Evolutionary conservation across 306 rosid genomes (phyloP).

Genomic region (Cercis canadensis): DNA sequence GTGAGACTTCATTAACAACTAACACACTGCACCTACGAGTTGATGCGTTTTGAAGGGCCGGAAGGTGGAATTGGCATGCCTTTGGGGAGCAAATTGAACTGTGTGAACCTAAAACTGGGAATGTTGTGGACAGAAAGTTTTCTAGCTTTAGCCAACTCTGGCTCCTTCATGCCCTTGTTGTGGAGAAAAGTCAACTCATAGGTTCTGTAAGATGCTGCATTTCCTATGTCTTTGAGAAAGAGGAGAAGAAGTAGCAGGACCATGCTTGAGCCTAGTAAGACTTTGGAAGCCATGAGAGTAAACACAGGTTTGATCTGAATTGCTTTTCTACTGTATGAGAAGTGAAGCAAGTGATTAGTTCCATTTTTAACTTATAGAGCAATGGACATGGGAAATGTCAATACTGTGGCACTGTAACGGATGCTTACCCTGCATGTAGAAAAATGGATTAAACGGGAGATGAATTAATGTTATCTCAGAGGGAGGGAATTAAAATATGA

Average conservation of each 20-base stretch:
- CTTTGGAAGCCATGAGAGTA: conserved; percentile 20
- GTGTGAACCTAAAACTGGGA: not conserved
- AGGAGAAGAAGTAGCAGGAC: conserved; percentile 7
- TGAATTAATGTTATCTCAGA: not conserved
- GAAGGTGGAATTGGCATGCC: conserved; percentile 6
- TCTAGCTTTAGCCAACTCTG: not conserved
- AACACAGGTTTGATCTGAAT: too few relatives aligned
- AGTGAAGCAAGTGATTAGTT: not conserved
- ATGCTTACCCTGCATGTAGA: not conserved
- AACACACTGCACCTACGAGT: not conserved
- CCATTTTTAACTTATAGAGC: not conserved
- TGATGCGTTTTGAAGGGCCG: conserved; percentile 1
- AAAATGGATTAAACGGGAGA: not conserved
- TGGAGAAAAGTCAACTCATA: not conserved
- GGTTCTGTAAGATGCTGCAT: not conserved
- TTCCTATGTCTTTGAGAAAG: not conserved
- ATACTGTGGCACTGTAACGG: not conserved
- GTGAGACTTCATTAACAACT: not conserved
- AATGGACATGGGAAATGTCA: not conserved
- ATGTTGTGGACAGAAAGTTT: not conserved
- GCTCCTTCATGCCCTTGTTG: not conserved
- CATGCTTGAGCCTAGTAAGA: not conserved
- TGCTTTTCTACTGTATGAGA: not conserved
- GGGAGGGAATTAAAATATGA: not conserved
- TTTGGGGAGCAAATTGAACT: conserved; percentile 1